Base-by-base conservation (phyloP, 2,329 filamentous ascomycete species). In the Ramichloridium luteum region DNA sequence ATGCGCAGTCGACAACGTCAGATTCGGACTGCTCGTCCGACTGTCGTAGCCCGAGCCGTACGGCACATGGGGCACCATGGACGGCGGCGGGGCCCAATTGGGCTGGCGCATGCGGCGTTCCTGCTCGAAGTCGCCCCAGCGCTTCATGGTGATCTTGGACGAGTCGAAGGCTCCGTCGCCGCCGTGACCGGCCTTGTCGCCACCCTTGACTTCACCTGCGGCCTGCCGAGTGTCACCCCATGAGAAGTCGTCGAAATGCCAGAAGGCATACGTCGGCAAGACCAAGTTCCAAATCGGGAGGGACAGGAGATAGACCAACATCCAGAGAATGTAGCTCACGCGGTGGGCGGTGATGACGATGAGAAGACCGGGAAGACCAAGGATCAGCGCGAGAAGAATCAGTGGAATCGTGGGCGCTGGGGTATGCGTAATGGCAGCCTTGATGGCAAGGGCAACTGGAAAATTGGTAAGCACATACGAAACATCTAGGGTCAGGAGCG, bases 181-280 rank as follows among this genome's bases (percentile, higher is more conserved):
- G 15, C 41, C 51, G 28, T 55, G 51, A 5, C 52, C 53, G 17
- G 38, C 32, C 40, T 85, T 76, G 17, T 83, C 82, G 2, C 72
- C 81, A 62, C 88, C 90, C 66, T 88, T 86, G 10, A 74, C 78
- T 53, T 93, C 88, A 16, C 86, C 86, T 0, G 78, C 82, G 25
- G 88, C 93, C 72, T 96, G 93, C 40, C 90, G 76, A 34, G 90
- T 98, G 43, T 98, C 92, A 51, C 90, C 90, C 90, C 90, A 98
- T 35, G 82, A 93, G 67, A 98, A 98, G 64, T 98, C 90, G 56
- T 98, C 90, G 56, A 98, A 98, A 63, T 98, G 96, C 90, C 90
- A 98, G 67, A 88, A 98, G 3, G 90, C 80, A 55, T 98, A 98
- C 5, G 74, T 74, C 0, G 90, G 90, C 6, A 98, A 74, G 22